phyloP scores from a whole-genome alignment of 2,329 filamentous ascomycete species.

The Sporothrix luriei region DNA sequence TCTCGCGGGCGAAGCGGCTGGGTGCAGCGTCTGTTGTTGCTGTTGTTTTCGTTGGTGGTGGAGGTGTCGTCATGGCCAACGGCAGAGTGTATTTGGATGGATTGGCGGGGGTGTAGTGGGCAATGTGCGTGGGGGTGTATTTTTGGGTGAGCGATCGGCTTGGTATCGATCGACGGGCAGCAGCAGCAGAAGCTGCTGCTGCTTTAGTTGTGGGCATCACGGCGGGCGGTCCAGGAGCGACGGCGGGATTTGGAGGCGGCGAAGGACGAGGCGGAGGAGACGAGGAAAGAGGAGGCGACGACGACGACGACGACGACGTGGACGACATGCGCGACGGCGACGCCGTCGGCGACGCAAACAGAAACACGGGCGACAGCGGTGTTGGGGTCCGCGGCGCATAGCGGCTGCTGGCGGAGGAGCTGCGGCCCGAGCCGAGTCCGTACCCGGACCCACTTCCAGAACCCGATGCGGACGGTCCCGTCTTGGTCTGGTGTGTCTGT shows the following conservation, averaged over 20 bases:
- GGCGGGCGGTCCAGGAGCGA: slow-evolving; percentile 30
- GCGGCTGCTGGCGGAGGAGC: slow-evolving; percentile 23
- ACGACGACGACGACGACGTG: not conserved
- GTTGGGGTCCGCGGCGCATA: slow-evolving; percentile 16
- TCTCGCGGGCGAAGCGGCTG: slow-evolving; percentile 27
- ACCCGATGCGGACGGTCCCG: not conserved
- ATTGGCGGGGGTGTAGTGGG: not conserved
- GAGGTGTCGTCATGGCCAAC: not conserved
- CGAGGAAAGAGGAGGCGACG: not conserved
- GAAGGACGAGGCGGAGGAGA: not conserved
- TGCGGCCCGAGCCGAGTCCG: not conserved
- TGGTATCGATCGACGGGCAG: not conserved
- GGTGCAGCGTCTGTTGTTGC: not conserved
- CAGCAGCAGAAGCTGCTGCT: not conserved
- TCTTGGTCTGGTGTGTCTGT: slow-evolving; percentile 28
- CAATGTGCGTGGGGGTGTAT: slow-evolving; percentile 8
- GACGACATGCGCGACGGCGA: slow-evolving; percentile 22
- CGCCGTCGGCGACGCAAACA: slow-evolving; percentile 19
- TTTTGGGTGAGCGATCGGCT: slow-evolving; percentile 27
- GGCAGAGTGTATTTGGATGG: not conserved
- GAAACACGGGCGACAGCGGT: slow-evolving; percentile 27
- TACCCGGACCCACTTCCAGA: not conserved
- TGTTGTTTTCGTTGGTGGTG: not conserved
- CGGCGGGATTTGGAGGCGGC: not conserved
- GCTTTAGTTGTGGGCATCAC: slow-evolving; percentile 34